Evolutionary conservation across 108 stramenopile genomes (phyloP).

Genomic region (Phaeodactylum tricornutum): DNA sequence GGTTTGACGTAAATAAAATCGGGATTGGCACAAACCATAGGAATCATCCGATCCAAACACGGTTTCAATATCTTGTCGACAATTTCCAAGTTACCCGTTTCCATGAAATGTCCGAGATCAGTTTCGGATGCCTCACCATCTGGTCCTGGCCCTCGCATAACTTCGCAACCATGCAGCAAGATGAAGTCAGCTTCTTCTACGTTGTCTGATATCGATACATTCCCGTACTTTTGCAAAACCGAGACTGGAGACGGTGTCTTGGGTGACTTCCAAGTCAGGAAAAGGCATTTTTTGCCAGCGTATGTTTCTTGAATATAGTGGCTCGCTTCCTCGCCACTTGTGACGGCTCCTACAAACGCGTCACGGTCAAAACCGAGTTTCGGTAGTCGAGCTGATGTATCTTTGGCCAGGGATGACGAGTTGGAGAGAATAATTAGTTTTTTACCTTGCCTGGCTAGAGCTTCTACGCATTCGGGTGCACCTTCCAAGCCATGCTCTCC

Average conservation of each 20-base stretch:
- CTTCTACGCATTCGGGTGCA: conserved; percentile 42
- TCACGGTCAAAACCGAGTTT: conserved; percentile 52
- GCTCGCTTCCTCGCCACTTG: conserved; percentile 61
- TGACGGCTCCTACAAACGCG: conserved; percentile 67
- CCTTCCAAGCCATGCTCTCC: conserved; percentile 50
- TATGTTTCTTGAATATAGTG: conserved; percentile 30
- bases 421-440: conserved; percentile 80
- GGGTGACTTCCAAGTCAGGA: conserved; percentile 51
- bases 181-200: conserved; percentile 66
- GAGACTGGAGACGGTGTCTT: conserved; percentile 23
- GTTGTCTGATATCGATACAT: conserved; percentile 23
- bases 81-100: not conserved
- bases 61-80: conserved; percentile 22
- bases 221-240: conserved; percentile 41
- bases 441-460: conserved; percentile 34
- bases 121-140: conserved; percentile 6
- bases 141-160: conserved; percentile 20
- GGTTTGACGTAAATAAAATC: conserved; percentile 48
- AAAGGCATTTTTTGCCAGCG: conserved; percentile 28
- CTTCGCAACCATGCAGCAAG: conserved; percentile 50
- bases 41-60: conserved; percentile 31
- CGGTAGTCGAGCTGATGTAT: conserved; percentile 38
- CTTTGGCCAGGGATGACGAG: conserved; percentile 44
- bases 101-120: conserved; percentile 7
- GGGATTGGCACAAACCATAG: conserved; percentile 76